Evolutionary conservation across 495 filamentous ascomycete genomes (phyloP), one percentile per base, ranked within the genome.

Genomic region (Aspergillus ellipticus): DNA sequence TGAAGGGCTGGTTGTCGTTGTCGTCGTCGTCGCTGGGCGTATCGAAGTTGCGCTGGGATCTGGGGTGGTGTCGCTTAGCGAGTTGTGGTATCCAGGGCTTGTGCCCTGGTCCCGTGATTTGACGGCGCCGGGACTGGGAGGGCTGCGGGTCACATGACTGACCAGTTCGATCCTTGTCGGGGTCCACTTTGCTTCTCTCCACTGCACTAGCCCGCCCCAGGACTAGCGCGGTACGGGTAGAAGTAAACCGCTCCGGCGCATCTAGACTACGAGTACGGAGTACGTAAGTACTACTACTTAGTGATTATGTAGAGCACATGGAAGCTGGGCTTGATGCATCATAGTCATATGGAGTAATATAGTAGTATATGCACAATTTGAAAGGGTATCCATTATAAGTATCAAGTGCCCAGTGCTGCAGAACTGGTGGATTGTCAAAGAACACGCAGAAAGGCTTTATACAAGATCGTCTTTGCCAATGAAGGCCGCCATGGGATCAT

Each of bases 401-500:
- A 41, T 33, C 29, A 47, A 37, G 45, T 43, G 53, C 29, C 17
- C 13, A n/a, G 41, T 51, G 45, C 16, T 7, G 45, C 29, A 51
- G 21, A 51, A 49, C 16, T 54, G 28, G 53, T 55, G 42, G 29
- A 55, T 45, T 39, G 57, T 55, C 26, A n/a, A 52, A 56, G 52
- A 58, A 58, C 53, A 59, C 53, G 41, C 54, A 61, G 37, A 66
- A 42, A 42, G 45, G 48, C 31, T 63, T 48, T 61, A 51, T 42
- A 54, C 31, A 56, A 43, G 11, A 26, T 79, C 76, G 58, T 87
- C 83, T 54, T 83, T 83, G 10, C 83, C 81, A 16, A 91, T 68
- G 55, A 90, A 85, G 4, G 80, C 81, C 8, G 89, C 88, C 92
- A 96, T 96, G 2, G 92, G 92, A 75, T 96, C 92, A 51, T 89